These are phyloP conservation scores for Penstemon barbatus DNA, from an alignment of 257 asterid species.

Conservation along the genomic window DNA sequence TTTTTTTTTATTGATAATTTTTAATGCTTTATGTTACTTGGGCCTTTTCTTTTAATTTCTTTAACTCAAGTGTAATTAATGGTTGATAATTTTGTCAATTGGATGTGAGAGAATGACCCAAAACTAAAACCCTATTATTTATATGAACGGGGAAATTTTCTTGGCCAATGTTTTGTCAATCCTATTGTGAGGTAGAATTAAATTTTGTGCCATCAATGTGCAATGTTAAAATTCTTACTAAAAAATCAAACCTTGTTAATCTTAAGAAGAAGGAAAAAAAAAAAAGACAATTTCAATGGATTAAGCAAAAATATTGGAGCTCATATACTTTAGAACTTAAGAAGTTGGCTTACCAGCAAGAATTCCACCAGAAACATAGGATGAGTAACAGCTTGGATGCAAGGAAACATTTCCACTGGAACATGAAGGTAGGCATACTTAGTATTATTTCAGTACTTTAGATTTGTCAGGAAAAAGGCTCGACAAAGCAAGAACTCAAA, in stretches of 20 bases:
- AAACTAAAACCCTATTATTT: background rate
- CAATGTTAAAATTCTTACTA: constrained; percentile 15
- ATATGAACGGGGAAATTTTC: background rate
- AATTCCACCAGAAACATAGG: constrained; percentile 86
- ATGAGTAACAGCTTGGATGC: constrained; percentile 40
- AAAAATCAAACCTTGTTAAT: background rate
- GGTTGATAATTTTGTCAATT: background rate
- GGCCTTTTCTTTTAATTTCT: too few species aligned
- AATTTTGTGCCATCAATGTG: background rate
- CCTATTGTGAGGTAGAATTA: background rate
- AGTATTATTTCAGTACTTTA: constrained; percentile 20
- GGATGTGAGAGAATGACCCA: background rate
- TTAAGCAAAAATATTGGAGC: background rate
- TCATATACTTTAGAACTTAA: constrained; percentile 9
- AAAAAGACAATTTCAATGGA: background rate
- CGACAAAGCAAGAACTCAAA: constrained; percentile 4
- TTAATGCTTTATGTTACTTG: too few species aligned
- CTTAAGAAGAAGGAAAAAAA: constrained; percentile 3
- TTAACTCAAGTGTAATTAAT: too few species aligned
- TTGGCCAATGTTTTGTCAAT: background rate
- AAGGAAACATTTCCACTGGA: constrained; percentile 85
- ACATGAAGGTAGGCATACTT: constrained; percentile 27
- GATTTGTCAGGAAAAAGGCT: constrained; percentile 18
- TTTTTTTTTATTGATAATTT: too few species aligned
- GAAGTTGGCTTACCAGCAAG: constrained; percentile 80